Evolutionary conservation across 257 asterid genomes (phyloP), one percentile per base, ranked within the genome.

Genomic region (Nicotiana paniculata): DNA sequence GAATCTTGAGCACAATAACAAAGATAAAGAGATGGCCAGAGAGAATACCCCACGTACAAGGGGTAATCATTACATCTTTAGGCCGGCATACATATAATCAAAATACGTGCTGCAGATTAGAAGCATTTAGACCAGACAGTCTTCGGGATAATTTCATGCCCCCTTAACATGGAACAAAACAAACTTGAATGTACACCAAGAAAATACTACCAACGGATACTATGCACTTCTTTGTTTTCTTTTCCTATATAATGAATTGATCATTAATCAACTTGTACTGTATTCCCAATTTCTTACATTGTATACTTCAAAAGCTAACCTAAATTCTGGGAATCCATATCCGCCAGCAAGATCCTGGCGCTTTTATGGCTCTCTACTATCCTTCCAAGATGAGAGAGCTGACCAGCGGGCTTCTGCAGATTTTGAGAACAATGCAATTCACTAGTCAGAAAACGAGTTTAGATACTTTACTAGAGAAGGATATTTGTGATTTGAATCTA

Each of bases 251-350:
- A 88, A 83, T 59, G 85, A 88, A 87, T 72, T 76, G 82, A 86
- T 84, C 82, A 83, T 82, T 39, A 39, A 1, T 82, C 87, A 66
- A 65, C 79, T 63, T 84, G 69, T 86, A 78, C 72, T 46, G 82
- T 82, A 69, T 84, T 77, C 84, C 85, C 86, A 79, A 80, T 82
- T 87, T 88, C 89, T 90, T 93, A 89, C 93, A 91, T 77, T 86
- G 91, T 90, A 83, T 74, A 74, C 91, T 82, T 87, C 90, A 85
- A 82, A 77, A 88, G 83, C 90, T 85, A 89, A 78, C 84, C 92
- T 86, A 83, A 57, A 28, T 28, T 74, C 16, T 74, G 62, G 43
- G 43, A 74, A 74, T 48, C 39, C 62, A 74, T 15, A 74, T 15
- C 30, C 15, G 78, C 82, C 68, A 82, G 78, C 32, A 65, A 61